phyloP scores from a whole-genome alignment of 2,329 filamentous ascomycete genomes.

The Thelonectria blattea region DNA sequence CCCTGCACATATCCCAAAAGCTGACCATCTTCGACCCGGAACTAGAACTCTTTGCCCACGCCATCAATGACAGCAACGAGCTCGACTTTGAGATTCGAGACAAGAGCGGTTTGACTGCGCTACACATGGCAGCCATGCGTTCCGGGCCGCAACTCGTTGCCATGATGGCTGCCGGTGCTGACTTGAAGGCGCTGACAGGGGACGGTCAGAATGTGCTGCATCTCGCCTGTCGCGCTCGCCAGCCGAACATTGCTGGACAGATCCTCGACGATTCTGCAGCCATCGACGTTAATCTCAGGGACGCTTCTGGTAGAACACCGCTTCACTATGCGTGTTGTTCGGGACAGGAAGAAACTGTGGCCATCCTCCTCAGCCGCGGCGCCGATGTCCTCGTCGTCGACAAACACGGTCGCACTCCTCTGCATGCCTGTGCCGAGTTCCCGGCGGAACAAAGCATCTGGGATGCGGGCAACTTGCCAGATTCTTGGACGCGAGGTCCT shows the following conservation, averaged over 20 bases:
- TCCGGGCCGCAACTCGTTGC: slow-evolving; percentile 14
- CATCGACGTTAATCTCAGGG: slow-evolving; percentile 23
- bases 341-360: slow-evolving; percentile 27
- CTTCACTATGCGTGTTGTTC: slow-evolving; percentile 30
- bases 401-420: neutral
- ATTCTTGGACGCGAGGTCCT: slow-evolving; percentile 4
- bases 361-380: slow-evolving; percentile 21
- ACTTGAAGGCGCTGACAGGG: slow-evolving; percentile 18
- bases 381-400: slow-evolving; percentile 11
- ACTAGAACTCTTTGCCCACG: slow-evolving; percentile 7
- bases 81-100: slow-evolving; percentile 25
- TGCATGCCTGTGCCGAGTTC: slow-evolving; percentile 29
- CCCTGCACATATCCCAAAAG: slow-evolving; percentile 22
- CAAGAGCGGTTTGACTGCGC: slow-evolving; percentile 16
- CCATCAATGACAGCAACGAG: slow-evolving; percentile 1
- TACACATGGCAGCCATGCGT: slow-evolving; percentile 30
- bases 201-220: slow-evolving; percentile 29
- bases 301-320: slow-evolving; percentile 27
- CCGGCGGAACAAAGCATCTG: slow-evolving; percentile 22
- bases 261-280: neutral
- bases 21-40: no score
- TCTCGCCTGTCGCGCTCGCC: slow-evolving; percentile 28
- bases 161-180: slow-evolving; percentile 13
- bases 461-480: neutral
- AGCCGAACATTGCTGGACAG: slow-evolving; percentile 18